Percentiles rank a stretch among this genome's conserved stretches.
phyloP scores from a whole-genome alignment of 2,329 filamentous ascomycete species.

The Alternaria novae-zelandiae region DNA sequence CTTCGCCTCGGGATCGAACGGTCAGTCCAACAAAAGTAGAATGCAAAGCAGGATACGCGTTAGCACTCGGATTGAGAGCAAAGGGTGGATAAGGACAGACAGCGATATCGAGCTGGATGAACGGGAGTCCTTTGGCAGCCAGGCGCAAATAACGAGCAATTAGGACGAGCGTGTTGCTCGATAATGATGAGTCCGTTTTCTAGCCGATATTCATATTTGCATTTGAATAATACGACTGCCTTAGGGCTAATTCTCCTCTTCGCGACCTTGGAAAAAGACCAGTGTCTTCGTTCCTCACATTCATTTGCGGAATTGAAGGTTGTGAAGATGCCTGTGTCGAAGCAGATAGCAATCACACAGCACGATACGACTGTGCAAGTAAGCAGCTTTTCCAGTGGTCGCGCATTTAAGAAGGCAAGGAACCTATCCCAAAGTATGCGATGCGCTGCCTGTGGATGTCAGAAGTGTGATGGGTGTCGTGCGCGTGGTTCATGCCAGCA shows the following conservation, averaged over 20 bases:
- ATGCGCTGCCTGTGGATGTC: background rate
- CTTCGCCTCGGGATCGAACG: background rate
- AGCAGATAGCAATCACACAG: background rate
- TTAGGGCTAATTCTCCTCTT: too few species aligned
- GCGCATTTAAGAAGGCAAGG: background rate
- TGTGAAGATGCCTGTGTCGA: background rate
- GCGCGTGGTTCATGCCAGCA: background rate
- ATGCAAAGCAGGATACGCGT: background rate
- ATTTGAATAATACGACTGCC: too few species aligned
- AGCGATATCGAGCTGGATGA: background rate
- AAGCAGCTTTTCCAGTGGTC: background rate
- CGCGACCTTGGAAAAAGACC: too few species aligned
- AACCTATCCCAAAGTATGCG: background rate
- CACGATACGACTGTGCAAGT: background rate
- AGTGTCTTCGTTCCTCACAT: too few species aligned
- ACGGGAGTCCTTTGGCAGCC: background rate
- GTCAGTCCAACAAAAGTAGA: background rate
- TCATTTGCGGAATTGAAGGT: background rate
- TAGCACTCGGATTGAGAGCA: background rate
- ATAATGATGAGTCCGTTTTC: fast-evolving
- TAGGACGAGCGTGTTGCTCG: background rate
- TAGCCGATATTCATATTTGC: background rate
- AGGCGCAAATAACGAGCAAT: background rate
- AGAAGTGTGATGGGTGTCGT: background rate
- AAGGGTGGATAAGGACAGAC: background rate